Evolutionary conservation across 2,329 filamentous ascomycete species (phyloP).

Genomic region (Mycosphaerella sp.): DNA sequence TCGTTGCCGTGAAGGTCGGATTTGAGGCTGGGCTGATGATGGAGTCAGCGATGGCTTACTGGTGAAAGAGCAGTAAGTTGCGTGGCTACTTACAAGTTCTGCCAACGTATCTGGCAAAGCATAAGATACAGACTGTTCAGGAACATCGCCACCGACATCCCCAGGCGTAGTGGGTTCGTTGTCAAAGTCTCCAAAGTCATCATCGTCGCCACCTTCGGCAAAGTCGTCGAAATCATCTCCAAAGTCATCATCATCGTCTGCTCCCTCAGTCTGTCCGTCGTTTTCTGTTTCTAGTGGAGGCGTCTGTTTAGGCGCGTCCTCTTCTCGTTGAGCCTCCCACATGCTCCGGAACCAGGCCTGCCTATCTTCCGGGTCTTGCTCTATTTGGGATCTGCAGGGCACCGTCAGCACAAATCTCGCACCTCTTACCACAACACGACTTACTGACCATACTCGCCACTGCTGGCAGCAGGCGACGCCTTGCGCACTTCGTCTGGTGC

Average conservation of each 20-base stretch:
- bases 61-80: slow-evolving; percentile 5
- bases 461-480: slow-evolving; percentile 39
- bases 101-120: slow-evolving; percentile 36
- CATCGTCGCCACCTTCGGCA: slow-evolving; percentile 44
- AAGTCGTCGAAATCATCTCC: slow-evolving; percentile 65
- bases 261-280: slow-evolving; percentile 45
- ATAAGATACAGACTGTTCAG: slow-evolving; percentile 30
- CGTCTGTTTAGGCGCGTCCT: slow-evolving; percentile 14
- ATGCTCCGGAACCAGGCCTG: slow-evolving; percentile 32
- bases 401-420: background rate
- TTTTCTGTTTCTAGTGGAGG: slow-evolving; percentile 9
- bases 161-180: slow-evolving; percentile 28
- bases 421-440: slow-evolving; percentile 13
- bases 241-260: slow-evolving; percentile 63
- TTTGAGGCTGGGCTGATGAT: slow-evolving; percentile 26
- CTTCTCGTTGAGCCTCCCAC: slow-evolving; percentile 28
- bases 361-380: slow-evolving; percentile 25
- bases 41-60: slow-evolving; percentile 24
- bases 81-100: slow-evolving; percentile 44
- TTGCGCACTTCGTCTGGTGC: slow-evolving; percentile 53
- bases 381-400: slow-evolving; percentile 34
- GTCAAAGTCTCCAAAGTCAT: slow-evolving; percentile 50
- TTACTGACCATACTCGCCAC: slow-evolving; percentile 56
- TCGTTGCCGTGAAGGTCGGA: slow-evolving; percentile 45
- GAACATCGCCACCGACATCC: slow-evolving; percentile 20